phyloP scores from a whole-genome alignment of 352 stramenopile species.

The Pythium phragmiticola region DNA sequence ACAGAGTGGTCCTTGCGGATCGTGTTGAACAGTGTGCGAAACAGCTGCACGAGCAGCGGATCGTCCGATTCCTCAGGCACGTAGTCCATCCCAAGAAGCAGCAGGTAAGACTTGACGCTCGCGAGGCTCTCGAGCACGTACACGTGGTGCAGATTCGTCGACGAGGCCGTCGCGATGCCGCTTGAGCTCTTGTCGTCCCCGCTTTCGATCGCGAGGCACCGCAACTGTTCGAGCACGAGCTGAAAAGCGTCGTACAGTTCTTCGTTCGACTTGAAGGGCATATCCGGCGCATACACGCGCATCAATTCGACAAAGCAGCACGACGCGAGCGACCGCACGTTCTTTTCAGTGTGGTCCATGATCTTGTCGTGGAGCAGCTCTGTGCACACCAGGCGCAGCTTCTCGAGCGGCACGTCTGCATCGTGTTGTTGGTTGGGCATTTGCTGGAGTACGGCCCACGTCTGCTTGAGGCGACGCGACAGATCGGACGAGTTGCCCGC shows the following conservation, averaged over 20 bases:
- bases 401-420: conserved; percentile 32
- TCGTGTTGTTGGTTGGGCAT: conserved; percentile 46
- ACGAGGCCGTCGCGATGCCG: conserved; percentile 20
- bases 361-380: conserved; percentile 60
- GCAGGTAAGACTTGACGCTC: conserved; percentile 50
- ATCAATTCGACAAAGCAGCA: conserved; percentile 78
- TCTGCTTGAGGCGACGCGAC: conserved; percentile 50
- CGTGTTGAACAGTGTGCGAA: conserved; percentile 63
- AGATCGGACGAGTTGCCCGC: conserved; percentile 42
- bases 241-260: conserved; percentile 73
- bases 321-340: conserved; percentile 57
- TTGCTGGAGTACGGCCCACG: conserved; percentile 45
- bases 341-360: conserved; percentile 44
- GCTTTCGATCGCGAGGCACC: conserved; percentile 34
- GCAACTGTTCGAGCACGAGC: conserved; percentile 62
- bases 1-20: conserved; percentile 56
- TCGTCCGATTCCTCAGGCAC: conserved; percentile 39
- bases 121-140: conserved; percentile 75
- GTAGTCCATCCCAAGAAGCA: conserved; percentile 57
- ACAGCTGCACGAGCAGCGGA: conserved; percentile 68
- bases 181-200: conserved; percentile 22
- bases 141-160: conserved; percentile 39
- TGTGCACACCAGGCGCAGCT: conserved; percentile 43
- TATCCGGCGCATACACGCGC: conserved; percentile 60
- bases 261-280: conserved; percentile 63